phyloP scores from a whole-genome alignment of 441 rosid genomes.

The Omphalea diandra region DNA sequence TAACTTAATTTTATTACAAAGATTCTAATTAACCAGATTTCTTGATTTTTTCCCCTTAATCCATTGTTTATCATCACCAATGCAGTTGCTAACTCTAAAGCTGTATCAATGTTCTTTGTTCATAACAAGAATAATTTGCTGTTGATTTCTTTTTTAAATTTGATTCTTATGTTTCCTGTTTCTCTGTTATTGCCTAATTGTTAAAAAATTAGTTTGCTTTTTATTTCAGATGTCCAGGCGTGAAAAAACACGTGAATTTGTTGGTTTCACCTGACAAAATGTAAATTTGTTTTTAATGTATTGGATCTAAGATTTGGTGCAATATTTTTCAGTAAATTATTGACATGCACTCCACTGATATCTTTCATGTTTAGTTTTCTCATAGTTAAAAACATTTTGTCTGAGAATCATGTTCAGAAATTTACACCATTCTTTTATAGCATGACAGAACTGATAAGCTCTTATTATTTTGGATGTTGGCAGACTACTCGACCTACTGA shows the following conservation, averaged over 20 bases:
- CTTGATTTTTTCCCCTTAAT: neutral
- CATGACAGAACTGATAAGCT: neutral
- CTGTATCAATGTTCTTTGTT: neutral
- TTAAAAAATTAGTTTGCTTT: neutral
- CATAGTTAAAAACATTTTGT: neutral
- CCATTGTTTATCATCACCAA: neutral
- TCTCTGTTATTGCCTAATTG: neutral
- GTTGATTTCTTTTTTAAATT: neutral
- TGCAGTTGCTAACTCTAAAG: neutral
- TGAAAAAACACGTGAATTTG: neutral
- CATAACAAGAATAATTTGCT: no score
- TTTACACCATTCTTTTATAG: neutral
- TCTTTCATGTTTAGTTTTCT: neutral
- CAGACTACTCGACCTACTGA: slow-evolving; percentile 67
- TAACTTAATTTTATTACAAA: neutral
- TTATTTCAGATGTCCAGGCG: neutral
- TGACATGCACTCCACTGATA: neutral
- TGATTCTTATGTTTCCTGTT: neutral
- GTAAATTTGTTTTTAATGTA: neutral
- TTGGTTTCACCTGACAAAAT: neutral
- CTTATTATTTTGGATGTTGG: slow-evolving; percentile 10
- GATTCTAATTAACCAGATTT: neutral
- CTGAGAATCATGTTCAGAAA: neutral
- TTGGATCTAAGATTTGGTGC: neutral
- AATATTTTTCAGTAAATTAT: neutral